Conservation (phyloP, 768 basidiomycete species). For the Agaricus sinodeliciosus region DNA sequence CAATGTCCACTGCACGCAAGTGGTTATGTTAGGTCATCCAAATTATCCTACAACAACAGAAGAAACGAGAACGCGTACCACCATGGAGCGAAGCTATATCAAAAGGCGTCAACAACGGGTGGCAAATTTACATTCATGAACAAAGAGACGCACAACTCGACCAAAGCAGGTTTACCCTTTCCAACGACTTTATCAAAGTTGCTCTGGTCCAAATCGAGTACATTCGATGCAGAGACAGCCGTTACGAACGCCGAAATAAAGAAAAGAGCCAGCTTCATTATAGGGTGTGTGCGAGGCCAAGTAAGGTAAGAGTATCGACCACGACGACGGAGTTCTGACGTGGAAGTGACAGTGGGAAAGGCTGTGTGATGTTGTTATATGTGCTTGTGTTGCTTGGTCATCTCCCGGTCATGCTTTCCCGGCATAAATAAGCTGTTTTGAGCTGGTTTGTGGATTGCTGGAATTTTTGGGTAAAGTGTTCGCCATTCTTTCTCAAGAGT, state of each 20-base stretch:
- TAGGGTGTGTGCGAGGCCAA: conserved; percentile 16
- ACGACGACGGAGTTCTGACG: conserved; percentile 25
- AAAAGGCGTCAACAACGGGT: conserved; percentile 8
- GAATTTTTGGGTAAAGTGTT: too few species aligned
- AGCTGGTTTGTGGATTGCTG: too few species aligned
- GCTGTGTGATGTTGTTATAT: conserved; percentile 1
- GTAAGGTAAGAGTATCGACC: conserved; percentile 1
- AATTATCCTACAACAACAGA: background rate
- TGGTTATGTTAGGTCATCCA: too few species aligned
- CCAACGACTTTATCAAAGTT: conserved; percentile 78
- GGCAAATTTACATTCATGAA: background rate
- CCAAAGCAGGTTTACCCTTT: conserved; percentile 74
- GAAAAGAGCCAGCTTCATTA: conserved; percentile 55
- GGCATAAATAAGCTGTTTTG: too few species aligned
- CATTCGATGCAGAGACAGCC: conserved; percentile 67
- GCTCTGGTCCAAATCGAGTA: conserved; percentile 66
- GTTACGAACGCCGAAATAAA: conserved; percentile 54
- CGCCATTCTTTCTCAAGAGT: too few species aligned
- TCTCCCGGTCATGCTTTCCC: conserved; percentile 5
- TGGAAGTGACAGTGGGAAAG: conserved; percentile 15
- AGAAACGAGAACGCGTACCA: conserved; percentile 46
- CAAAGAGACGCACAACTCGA: conserved; percentile 72
- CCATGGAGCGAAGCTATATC: conserved; percentile 76
- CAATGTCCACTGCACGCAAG: conserved; percentile 62
- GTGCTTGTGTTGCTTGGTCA: conserved; percentile 25